Evolutionary conservation across 2,329 filamentous ascomycete genomes (phyloP).

Genomic region (Aspergillus floridensis): DNA sequence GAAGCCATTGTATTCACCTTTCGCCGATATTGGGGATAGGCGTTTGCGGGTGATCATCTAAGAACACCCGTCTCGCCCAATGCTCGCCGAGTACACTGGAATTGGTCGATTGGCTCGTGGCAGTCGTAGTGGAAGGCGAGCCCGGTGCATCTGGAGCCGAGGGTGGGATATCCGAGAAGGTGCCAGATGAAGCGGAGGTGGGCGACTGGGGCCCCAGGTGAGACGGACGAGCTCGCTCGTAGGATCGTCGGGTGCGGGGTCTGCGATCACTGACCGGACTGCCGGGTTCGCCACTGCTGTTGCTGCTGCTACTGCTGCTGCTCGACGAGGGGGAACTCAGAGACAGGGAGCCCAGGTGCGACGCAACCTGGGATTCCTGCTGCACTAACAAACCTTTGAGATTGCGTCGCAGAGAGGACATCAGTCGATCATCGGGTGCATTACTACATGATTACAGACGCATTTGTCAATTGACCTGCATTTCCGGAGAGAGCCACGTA

Average conservation of each 20-base stretch:
- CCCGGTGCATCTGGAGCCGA: constrained; percentile 32
- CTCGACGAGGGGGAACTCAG: constrained; percentile 27
- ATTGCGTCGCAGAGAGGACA: constrained; percentile 25
- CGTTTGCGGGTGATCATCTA: constrained; percentile 27
- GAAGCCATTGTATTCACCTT: constrained; percentile 25
- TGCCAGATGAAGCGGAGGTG: constrained; percentile 29
- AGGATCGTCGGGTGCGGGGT: constrained; percentile 34
- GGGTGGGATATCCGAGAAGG: constrained; percentile 31
- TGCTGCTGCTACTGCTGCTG: constrained; percentile 21
- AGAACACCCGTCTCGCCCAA: constrained; percentile 45
- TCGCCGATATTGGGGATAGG: constrained; percentile 29
- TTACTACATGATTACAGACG: constrained; percentile 20
- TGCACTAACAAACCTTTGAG: constrained; percentile 28
- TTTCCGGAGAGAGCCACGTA: not conserved
- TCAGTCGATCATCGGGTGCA: constrained; percentile 23
- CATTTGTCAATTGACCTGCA: constrained; percentile 10
- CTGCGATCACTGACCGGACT: constrained; percentile 30
- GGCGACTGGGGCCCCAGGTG: constrained; percentile 27
- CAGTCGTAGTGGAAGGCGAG: constrained; percentile 33
- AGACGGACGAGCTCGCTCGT: constrained; percentile 33
- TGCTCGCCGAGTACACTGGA: constrained; percentile 34
- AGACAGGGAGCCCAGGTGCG: constrained; percentile 27
- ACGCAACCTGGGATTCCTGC: constrained; percentile 30
- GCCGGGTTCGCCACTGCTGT: constrained; percentile 24
- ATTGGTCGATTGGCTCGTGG: constrained; percentile 31